Conservation (phyloP, 2,329 filamentous ascomycete species). For the Xylaria sp. region DNA sequence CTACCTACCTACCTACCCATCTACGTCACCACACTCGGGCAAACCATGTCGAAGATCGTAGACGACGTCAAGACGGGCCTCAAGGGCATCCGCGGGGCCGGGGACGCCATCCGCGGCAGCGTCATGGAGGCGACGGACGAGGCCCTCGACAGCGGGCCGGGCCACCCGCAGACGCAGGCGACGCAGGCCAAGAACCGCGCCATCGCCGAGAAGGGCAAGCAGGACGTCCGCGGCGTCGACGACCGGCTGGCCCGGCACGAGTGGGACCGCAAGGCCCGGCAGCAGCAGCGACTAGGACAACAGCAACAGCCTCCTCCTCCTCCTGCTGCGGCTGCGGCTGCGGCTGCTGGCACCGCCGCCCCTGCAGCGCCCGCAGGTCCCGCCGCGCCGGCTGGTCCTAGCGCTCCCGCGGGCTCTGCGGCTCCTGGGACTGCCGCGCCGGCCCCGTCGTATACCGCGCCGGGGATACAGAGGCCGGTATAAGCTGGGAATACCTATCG, state of each 20-base stretch:
- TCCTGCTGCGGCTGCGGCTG: no score
- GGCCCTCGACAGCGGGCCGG: constrained; percentile 32
- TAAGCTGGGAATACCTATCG: no score
- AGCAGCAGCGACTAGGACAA: no score
- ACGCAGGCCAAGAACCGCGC: constrained; percentile 29
- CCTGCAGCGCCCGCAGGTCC: no score
- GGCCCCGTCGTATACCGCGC: no score
- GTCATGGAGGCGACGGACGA: constrained; percentile 35
- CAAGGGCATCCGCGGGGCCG: constrained; percentile 37
- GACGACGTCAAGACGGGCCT: constrained; percentile 38
- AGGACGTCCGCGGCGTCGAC: constrained; percentile 29
- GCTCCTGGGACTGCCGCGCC: no score
- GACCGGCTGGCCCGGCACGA: constrained; percentile 32
- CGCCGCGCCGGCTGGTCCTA: no score
- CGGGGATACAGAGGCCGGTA: no score
- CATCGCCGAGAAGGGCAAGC: constrained; percentile 32
- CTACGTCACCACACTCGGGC: background rate
- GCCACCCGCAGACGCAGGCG: constrained; percentile 30
- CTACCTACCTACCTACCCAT: no score
- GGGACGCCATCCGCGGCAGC: constrained; percentile 37
- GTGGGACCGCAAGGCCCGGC: constrained; percentile 17
- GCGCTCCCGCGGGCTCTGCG: no score
- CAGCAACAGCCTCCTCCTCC: no score
- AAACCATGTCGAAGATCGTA: constrained; percentile 35
- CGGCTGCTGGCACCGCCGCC: no score